phyloP scores from a whole-genome alignment of 2,329 filamentous ascomycete genomes.

The Colletotrichum australisinense region DNA sequence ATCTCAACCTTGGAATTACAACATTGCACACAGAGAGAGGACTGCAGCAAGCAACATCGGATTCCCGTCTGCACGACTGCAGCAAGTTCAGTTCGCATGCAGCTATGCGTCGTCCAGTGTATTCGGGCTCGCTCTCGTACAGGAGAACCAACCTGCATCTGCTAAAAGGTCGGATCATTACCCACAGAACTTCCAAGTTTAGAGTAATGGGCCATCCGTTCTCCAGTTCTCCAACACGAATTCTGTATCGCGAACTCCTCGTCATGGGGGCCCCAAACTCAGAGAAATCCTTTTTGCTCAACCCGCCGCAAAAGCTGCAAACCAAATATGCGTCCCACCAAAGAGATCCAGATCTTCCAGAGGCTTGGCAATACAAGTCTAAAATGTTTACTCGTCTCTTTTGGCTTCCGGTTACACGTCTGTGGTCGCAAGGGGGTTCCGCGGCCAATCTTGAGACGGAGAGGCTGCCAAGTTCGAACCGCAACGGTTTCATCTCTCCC shows the following conservation, averaged over 20 bases:
- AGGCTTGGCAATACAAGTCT: slow-evolving; percentile 25
- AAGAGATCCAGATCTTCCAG: slow-evolving; percentile 13
- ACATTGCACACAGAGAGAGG: background rate
- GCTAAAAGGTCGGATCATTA: background rate
- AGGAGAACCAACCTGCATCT: background rate
- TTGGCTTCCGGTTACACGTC: slow-evolving; percentile 26
- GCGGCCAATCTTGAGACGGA: slow-evolving; percentile 34
- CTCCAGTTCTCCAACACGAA: slow-evolving; percentile 16
- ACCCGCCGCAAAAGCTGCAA: background rate
- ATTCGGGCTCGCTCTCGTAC: background rate
- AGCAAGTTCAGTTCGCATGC: background rate
- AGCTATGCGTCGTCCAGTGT: slow-evolving; percentile 6
- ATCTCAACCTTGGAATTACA: background rate
- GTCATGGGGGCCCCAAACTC: background rate
- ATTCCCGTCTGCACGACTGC: background rate
- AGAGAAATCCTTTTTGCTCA: background rate
- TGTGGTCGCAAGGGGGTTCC: slow-evolving; percentile 20
- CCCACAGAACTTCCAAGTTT: slow-evolving; percentile 15
- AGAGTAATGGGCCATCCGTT: background rate
- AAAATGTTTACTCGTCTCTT: slow-evolving; percentile 25
- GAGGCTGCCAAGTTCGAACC: slow-evolving; percentile 33
- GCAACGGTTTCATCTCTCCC: slow-evolving; percentile 33
- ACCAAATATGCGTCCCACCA: background rate
- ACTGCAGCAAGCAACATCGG: background rate
- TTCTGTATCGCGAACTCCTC: background rate